Evolutionary conservation across 2,329 filamentous ascomycete species (phyloP).

Genomic region (Phaeosphaeriaceae sp.): DNA sequence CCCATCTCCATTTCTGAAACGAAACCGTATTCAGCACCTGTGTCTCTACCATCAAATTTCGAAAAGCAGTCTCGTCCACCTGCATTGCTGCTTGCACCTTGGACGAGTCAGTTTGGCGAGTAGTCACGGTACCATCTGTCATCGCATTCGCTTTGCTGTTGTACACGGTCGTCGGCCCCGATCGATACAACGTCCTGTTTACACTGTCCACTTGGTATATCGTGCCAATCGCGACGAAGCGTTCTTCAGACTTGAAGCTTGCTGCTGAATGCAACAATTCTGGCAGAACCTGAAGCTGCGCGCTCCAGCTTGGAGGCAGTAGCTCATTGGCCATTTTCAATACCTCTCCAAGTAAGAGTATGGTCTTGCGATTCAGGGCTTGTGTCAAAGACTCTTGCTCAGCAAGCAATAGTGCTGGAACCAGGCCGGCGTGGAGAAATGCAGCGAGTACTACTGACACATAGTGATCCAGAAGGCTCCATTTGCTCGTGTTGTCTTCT

Average conservation of each 20-base stretch:
- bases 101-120: constrained; percentile 52
- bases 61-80: constrained; percentile 71
- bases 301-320: constrained; percentile 82
- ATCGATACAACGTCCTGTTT: constrained; percentile 88
- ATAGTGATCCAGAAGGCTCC: constrained; percentile 91
- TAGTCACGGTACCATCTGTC: constrained; percentile 28
- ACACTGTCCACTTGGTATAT: constrained; percentile 99
- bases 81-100: constrained; percentile 66
- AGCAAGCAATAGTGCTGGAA: constrained; percentile 62
- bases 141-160: constrained; percentile 32
- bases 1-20: constrained; percentile 97
- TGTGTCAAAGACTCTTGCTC: constrained; percentile 73
- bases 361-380: constrained; percentile 84
- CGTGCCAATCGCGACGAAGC: constrained; percentile 84
- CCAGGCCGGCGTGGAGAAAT: constrained; percentile 80
- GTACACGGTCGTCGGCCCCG: constrained; percentile 59
- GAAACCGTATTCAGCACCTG: constrained; percentile 89
- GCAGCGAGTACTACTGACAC: constrained; percentile 87
- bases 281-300: constrained; percentile 85
- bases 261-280: constrained; percentile 82
- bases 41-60: constrained; percentile 74
- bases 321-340: constrained; percentile 88
- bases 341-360: constrained; percentile 87
- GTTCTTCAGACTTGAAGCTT: constrained; percentile 73
- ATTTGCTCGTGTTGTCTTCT: constrained; percentile 68